phyloP scores from a whole-genome alignment of 345 rosid species.

The Murraya koenigii region DNA sequence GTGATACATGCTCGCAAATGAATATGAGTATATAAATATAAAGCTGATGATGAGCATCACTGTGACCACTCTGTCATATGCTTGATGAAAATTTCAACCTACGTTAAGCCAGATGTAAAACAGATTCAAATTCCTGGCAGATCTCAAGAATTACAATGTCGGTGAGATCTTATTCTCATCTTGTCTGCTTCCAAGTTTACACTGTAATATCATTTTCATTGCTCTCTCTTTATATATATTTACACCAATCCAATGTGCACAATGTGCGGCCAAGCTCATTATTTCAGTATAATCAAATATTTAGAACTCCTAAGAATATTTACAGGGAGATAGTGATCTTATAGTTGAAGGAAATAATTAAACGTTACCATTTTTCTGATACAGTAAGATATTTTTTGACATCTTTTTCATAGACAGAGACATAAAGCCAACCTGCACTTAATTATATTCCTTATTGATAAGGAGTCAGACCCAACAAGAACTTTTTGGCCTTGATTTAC shows the following conservation, averaged over 20 bases:
- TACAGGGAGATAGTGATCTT: not conserved
- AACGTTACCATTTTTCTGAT: not conserved
- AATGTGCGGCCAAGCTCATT: conserved; percentile 1
- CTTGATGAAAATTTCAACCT: conserved; percentile 3
- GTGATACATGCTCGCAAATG: not conserved
- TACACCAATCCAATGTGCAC: not conserved
- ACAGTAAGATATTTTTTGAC: not conserved
- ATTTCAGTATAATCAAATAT: not conserved
- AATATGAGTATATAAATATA: not conserved
- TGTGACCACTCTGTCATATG: conserved; percentile 24
- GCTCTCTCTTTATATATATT: not conserved
- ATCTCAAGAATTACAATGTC: conserved; percentile 27
- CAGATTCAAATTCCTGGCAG: conserved; percentile 29
- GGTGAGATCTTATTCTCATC: conserved; percentile 35
- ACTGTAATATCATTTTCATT: conserved; percentile 11
- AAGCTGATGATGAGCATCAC: not conserved
- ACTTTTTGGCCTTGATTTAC: not conserved
- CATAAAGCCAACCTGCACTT: conserved; percentile 11
- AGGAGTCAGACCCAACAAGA: not conserved
- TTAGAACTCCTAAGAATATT: not conserved
- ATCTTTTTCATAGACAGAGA: conserved; percentile 9
- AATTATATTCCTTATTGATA: not conserved
- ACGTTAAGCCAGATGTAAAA: conserved; percentile 19
- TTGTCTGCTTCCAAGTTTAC: conserved; percentile 35
- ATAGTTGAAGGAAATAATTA: not conserved